phyloP scores from a whole-genome alignment of 371 early-diverging fungal genomes.

The Rhizomucor pusillus region DNA sequence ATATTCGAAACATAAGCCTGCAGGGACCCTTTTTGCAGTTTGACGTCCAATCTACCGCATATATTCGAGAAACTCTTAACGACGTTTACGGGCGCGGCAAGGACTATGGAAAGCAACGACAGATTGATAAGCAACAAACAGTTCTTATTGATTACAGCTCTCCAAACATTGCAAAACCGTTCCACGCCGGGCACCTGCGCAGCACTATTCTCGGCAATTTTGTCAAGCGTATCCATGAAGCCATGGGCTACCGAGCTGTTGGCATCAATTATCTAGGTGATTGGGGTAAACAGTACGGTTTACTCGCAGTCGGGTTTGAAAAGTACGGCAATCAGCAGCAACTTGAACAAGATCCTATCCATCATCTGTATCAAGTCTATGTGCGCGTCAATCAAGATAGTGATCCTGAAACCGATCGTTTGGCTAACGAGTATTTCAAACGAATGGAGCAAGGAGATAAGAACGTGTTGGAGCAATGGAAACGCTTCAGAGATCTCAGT shows the following conservation, averaged over 20 bases:
- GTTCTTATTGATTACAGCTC: slow-evolving; percentile 94
- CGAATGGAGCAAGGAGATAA: slow-evolving; percentile 79
- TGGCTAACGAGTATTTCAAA: slow-evolving; percentile 90
- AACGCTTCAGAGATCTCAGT: slow-evolving; percentile 82
- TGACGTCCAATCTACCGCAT: slow-evolving; percentile 51
- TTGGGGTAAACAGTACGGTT: slow-evolving; percentile 99
- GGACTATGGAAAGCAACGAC: slow-evolving; percentile 30
- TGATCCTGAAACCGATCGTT: slow-evolving; percentile 60
- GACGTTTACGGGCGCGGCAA: slow-evolving; percentile 34
- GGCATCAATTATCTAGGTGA: slow-evolving; percentile 99
- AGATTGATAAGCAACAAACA: slow-evolving; percentile 29
- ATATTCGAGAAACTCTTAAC: slow-evolving; percentile 51
- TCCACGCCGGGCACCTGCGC: slow-evolving; percentile 99
- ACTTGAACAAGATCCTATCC: slow-evolving; percentile 87
- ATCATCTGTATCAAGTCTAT: slow-evolving; percentile 95
- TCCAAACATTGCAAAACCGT: slow-evolving; percentile 99
- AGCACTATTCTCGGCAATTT: slow-evolving; percentile 99
- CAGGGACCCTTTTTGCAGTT: slow-evolving; percentile 74
- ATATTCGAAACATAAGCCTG: slow-evolving; percentile 4
- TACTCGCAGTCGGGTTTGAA: slow-evolving; percentile 93
- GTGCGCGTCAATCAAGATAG: slow-evolving; percentile 83
- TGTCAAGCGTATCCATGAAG: slow-evolving; percentile 79
- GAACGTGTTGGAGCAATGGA: slow-evolving; percentile 78
- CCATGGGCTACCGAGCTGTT: slow-evolving; percentile 85
- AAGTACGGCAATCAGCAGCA: slow-evolving; percentile 81